These are phyloP conservation scores for Pestalotiopsis sp. DNA, from an alignment of 2,329 filamentous ascomycete species.

Conservation along the genomic window DNA sequence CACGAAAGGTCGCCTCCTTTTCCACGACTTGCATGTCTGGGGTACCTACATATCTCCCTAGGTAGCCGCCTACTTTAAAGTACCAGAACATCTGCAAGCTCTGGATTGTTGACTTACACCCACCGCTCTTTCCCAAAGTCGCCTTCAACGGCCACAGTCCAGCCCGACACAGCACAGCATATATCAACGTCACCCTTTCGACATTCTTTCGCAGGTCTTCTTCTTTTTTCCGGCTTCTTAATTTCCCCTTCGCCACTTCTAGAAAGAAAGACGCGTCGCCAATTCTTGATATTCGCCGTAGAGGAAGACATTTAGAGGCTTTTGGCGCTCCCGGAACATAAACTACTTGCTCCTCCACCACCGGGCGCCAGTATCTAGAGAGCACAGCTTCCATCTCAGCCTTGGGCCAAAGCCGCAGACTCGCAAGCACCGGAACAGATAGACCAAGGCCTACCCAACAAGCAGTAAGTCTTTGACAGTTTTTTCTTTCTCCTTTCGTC, in stretches of 20 bases:
- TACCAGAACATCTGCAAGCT: neutral
- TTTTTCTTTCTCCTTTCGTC: too few species aligned
- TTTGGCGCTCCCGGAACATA: neutral
- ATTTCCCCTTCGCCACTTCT: neutral
- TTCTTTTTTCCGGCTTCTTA: neutral
- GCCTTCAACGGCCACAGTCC: neutral
- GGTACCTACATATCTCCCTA: neutral
- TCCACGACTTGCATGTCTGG: neutral
- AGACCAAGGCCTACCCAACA: neutral
- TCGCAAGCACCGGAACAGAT: neutral
- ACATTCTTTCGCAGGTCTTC: neutral
- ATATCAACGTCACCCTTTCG: conserved; percentile 7
- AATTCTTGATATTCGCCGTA: neutral
- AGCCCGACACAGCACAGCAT: neutral
- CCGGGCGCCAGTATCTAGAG: neutral
- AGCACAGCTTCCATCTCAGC: neutral
- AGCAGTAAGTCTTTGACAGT: too few species aligned
- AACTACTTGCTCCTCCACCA: neutral
- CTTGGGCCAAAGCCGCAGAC: neutral
- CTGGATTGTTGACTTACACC: conserved; percentile 13
- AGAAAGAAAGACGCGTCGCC: neutral
- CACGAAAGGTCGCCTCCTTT: neutral
- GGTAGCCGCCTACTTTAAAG: neutral
- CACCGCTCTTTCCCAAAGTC: conserved; percentile 17
- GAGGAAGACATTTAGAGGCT: neutral